phyloP scores from a whole-genome alignment of 257 asterid species.

The Plantago ovata region DNA sequence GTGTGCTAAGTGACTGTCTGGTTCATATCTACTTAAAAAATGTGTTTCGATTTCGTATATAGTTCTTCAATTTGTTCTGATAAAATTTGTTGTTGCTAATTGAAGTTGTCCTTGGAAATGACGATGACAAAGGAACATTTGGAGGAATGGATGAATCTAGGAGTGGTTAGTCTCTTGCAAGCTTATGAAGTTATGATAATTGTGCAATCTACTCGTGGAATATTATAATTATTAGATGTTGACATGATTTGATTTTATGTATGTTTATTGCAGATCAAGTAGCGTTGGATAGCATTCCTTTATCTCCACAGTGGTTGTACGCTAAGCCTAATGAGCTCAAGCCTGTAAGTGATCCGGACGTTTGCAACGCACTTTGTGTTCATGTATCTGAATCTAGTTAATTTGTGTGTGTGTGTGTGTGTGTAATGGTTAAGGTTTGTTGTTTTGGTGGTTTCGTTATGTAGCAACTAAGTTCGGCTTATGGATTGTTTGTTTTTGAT shows the following conservation, averaged over 20 bases:
- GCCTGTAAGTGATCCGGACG: conserved; percentile 44
- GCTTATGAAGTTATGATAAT: not conserved
- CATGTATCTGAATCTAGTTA: too few species aligned
- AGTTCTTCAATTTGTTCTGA: conserved; percentile 4
- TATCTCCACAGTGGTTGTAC: conserved; percentile 97
- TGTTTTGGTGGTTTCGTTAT: too few species aligned
- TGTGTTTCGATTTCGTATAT: conserved; percentile 13
- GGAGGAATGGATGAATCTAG: conserved; percentile 74
- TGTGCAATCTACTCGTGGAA: too few species aligned
- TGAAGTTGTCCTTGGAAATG: conserved; percentile 57
- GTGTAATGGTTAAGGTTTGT: too few species aligned
- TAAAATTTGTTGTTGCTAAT: conserved; percentile 5
- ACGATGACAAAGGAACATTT: conserved; percentile 59
- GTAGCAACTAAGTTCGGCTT: too few species aligned
- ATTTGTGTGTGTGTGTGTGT: too few species aligned
- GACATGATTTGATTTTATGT: conserved; percentile 14
- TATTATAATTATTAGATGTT: too few species aligned
- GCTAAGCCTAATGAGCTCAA: conserved; percentile 78
- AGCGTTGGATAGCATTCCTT: conserved; percentile 73
- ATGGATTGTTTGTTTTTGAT: too few species aligned
- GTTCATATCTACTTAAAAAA: not conserved
- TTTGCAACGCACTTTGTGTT: too few species aligned
- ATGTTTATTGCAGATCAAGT: conserved; percentile 63
- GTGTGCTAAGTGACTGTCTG: conserved; percentile 4
- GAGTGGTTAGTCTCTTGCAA: conserved; percentile 37